Evolutionary conservation across 1,284 basidiomycete genomes (phyloP).

Genomic region (Pascua guehoae): DNA sequence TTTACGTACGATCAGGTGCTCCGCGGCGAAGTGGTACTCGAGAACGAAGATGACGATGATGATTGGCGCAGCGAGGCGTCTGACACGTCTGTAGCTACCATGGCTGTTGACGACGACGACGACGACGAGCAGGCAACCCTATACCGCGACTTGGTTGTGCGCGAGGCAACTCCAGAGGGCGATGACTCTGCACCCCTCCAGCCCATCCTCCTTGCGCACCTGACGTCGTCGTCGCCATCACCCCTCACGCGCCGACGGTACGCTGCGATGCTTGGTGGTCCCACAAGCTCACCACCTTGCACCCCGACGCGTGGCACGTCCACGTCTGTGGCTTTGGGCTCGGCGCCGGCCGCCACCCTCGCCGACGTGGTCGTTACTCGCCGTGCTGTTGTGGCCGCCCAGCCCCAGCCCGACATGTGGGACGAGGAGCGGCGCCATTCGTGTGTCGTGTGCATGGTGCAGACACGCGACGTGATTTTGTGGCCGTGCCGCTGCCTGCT

Average conservation of each 20-base stretch:
- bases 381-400: constrained; percentile 10
- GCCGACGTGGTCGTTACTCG: constrained; percentile 21
- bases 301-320: neutral
- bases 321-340: neutral
- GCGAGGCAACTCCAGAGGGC: constrained; percentile 9
- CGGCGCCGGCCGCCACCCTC: constrained; percentile 7
- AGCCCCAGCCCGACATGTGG: constrained; percentile 26
- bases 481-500: constrained; percentile 48
- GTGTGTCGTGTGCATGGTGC: constrained; percentile 47
- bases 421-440: constrained; percentile 39
- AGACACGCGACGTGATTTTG: constrained; percentile 43
- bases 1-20: constrained; percentile 26
- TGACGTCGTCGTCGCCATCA: constrained; percentile 30
- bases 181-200: constrained; percentile 25
- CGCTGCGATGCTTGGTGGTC: constrained; percentile 18
- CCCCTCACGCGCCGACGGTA: constrained; percentile 46
- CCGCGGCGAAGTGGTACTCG: constrained; percentile 28
- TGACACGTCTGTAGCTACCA: neutral
- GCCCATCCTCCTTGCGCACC: constrained; percentile 45
- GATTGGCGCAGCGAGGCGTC: constrained; percentile 22
- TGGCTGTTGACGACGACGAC: constrained; percentile 10
- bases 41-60: constrained; percentile 40
- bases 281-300: constrained; percentile 3
- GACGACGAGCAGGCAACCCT: constrained; percentile 22
- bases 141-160: constrained; percentile 30